Evolutionary conservation across 495 filamentous ascomycete species (phyloP).

Genomic region (Aspergillus baeticus): DNA sequence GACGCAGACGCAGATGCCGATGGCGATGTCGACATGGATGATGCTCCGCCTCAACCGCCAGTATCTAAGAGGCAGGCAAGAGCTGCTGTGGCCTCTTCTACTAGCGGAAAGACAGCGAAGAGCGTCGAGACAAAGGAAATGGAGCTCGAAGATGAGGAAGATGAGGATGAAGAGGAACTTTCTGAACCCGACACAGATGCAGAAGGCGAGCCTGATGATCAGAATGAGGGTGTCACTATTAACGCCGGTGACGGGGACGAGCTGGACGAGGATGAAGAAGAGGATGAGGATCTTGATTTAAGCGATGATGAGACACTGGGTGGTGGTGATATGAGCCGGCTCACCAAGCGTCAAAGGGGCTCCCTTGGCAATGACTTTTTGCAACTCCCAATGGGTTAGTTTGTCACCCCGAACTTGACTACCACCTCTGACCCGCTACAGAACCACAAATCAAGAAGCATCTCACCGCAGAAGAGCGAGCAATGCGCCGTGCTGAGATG

Average conservation of each 20-base stretch:
- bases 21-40: conserved; percentile 58
- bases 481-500: conserved; percentile 96
- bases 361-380: conserved; percentile 68
- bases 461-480: conserved; percentile 89
- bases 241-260: conserved; percentile 43
- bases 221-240: conserved; percentile 44
- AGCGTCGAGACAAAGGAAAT: conserved; percentile 62
- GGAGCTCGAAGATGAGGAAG: conserved; percentile 50
- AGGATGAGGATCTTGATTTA: conserved; percentile 63
- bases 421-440: conserved; percentile 34
- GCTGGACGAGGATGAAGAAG: conserved; percentile 58
- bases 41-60: conserved; percentile 44
- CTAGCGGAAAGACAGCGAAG: conserved; percentile 41
- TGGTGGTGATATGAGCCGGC: conserved; percentile 66
- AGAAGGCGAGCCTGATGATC: conserved; percentile 50
- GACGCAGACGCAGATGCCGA: conserved; percentile 57
- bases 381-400: conserved; percentile 79
- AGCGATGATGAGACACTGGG: conserved; percentile 55
- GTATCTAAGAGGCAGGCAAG: conserved; percentile 31
- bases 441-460: conserved; percentile 92
- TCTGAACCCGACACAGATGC: conserved; percentile 50
- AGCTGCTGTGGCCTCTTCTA: conserved; percentile 22
- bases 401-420: neutral
- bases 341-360: conserved; percentile 86
- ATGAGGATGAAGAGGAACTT: conserved; percentile 56